A percentile compares a stretch with the other conserved stretches of the same genome.
These are phyloP conservation scores for Solanum dulcamara DNA, from an alignment of 257 asterid species.

Conservation along the genomic window DNA sequence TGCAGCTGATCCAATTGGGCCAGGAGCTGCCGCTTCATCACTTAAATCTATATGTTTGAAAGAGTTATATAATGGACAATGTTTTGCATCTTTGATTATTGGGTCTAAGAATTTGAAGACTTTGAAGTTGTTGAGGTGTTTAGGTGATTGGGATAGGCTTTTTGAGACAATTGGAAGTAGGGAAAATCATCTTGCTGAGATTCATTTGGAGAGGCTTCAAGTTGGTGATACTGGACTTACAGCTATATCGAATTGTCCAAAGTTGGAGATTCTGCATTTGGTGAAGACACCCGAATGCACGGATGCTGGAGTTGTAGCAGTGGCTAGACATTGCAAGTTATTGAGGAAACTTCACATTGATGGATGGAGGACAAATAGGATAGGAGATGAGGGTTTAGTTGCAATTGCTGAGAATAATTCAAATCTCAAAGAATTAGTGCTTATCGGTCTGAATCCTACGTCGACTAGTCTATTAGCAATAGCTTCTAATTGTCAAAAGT, in stretches of 20 bases:
- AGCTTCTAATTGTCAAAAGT: slow-evolving; percentile 55
- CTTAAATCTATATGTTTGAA: slow-evolving; percentile 61
- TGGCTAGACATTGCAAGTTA: slow-evolving; percentile 63
- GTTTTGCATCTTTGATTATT: slow-evolving; percentile 51
- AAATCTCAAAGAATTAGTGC: slow-evolving; percentile 70
- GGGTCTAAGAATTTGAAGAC: slow-evolving; percentile 54
- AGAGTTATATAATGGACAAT: slow-evolving; percentile 64
- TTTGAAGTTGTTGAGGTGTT: slow-evolving; percentile 59
- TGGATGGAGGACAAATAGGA: slow-evolving; percentile 84
- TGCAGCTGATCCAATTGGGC: slow-evolving; percentile 51
- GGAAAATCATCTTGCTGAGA: slow-evolving; percentile 44
- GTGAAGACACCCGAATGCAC: slow-evolving; percentile 77
- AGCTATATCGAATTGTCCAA: slow-evolving; percentile 41
- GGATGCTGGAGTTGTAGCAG: slow-evolving; percentile 46
- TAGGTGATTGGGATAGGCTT: slow-evolving; percentile 77
- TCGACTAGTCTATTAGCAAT: slow-evolving; percentile 44
- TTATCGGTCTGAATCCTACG: slow-evolving; percentile 72
- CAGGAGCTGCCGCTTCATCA: slow-evolving; percentile 46
- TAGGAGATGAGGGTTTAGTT: slow-evolving; percentile 65
- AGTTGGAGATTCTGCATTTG: slow-evolving; percentile 65
- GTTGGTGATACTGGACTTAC: slow-evolving; percentile 55
- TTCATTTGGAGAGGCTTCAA: slow-evolving; percentile 77
- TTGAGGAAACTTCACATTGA: slow-evolving; percentile 87
- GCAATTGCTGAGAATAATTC: slow-evolving; percentile 52
- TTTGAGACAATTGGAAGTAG: slow-evolving; percentile 36